A percentile compares a stretch with the other conserved stretches of the same genome.
Evolutionary conservation across 805 yeast genomes (phyloP).

Genomic region (Ogataea haglerorum): DNA sequence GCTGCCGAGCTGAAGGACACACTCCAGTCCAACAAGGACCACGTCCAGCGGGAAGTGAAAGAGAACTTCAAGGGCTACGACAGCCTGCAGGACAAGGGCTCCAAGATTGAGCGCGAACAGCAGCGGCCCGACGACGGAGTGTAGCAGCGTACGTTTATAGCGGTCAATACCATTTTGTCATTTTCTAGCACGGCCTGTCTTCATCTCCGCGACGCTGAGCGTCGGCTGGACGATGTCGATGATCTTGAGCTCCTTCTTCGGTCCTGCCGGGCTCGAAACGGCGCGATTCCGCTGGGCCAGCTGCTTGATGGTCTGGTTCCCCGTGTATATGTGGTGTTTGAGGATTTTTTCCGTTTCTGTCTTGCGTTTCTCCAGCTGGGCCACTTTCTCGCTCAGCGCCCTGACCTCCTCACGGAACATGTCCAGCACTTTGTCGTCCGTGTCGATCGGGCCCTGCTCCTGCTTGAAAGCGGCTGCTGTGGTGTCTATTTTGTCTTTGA

Average conservation of each 20-base stretch:
- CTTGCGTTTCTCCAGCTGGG: conserved; percentile 19
- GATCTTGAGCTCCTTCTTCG: conserved; percentile 35
- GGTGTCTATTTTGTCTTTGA: background rate
- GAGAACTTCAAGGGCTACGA: conserved; percentile 32
- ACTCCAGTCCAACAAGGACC: background rate
- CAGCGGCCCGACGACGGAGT: conserved; percentile 47
- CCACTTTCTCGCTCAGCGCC: conserved; percentile 21
- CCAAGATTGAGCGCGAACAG: conserved; percentile 41
- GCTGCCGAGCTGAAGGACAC: conserved; percentile 3
- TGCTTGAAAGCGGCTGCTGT: conserved; percentile 2
- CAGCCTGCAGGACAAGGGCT: conserved; percentile 42
- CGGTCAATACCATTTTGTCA: background rate
- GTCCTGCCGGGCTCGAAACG: background rate
- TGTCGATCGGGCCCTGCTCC: conserved; percentile 15
- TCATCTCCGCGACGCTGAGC: conserved; percentile 17
- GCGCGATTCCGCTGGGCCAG: conserved; percentile 1
- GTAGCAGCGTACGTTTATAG: conserved; percentile 14
- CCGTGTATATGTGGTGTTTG: conserved; percentile 23
- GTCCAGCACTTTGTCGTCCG: conserved; percentile 28
- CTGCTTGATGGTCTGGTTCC: conserved; percentile 25
- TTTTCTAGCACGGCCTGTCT: background rate
- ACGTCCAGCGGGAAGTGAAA: conserved; percentile 2
- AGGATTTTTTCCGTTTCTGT: conserved; percentile 22
- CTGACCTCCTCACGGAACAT: conserved; percentile 31
- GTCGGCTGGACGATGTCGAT: conserved; percentile 23